Evolutionary conservation across 169 alveolate species (phyloP).

Genomic region (Eimeria maxima): DNA sequence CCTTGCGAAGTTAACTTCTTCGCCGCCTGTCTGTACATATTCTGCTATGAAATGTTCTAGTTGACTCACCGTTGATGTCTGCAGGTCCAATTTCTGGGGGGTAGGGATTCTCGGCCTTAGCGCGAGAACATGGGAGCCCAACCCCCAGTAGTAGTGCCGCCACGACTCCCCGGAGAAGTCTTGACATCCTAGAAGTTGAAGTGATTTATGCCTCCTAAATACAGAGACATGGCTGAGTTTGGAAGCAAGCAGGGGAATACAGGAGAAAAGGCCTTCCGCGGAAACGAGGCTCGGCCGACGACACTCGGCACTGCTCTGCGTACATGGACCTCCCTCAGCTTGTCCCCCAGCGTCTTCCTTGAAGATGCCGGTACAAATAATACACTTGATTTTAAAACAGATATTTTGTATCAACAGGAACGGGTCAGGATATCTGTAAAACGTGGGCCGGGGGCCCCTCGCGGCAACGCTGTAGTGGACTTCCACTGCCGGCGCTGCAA

Average conservation of each 20-base stretch:
- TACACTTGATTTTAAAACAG: background rate
- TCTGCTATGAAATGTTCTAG: background rate
- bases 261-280: background rate
- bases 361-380: background rate
- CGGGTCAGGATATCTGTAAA: background rate
- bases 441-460: slow-evolving; percentile 19
- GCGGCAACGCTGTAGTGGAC: background rate
- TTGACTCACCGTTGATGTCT: background rate
- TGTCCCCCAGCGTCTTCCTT: slow-evolving; percentile 3
- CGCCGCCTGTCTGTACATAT: background rate
- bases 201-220: slow-evolving; percentile 1
- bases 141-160: slow-evolving; percentile 4
- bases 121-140: background rate
- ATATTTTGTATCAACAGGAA: background rate
- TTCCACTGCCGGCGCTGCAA: background rate
- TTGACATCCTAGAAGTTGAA: background rate
- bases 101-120: background rate
- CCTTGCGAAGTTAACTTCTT: background rate
- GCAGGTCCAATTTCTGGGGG: background rate
- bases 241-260: background rate
- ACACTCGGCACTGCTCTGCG: background rate
- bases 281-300: slow-evolving; percentile 37
- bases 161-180: slow-evolving; percentile 55
- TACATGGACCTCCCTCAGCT: background rate
- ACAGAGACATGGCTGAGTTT: background rate